A percentile compares a stretch with the other conserved stretches of the same genome.
Conservation (phyloP, 108 stramenopile species). For the Aurantiochytrium sp. region DNA sequence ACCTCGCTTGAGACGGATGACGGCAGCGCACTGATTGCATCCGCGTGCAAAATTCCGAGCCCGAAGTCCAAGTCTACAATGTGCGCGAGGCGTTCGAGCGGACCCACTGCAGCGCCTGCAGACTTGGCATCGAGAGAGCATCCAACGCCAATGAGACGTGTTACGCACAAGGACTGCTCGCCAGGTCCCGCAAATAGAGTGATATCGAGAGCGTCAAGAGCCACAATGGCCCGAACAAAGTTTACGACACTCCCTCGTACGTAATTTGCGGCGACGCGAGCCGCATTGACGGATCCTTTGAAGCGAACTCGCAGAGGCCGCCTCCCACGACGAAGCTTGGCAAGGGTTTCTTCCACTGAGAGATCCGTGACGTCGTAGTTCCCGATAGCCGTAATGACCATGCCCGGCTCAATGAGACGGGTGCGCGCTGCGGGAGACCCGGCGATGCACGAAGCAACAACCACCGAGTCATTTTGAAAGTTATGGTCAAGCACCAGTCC, state of each 20-base stretch:
- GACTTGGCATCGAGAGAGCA: neutral
- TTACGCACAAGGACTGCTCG: neutral
- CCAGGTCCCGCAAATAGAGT: neutral
- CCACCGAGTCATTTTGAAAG: neutral
- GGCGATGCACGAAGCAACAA: neutral
- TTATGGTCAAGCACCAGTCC: neutral
- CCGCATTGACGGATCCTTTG: neutral
- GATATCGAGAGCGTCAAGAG: neutral
- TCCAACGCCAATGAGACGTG: neutral
- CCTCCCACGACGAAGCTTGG: neutral
- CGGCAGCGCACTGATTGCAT: neutral
- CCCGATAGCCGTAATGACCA: neutral
- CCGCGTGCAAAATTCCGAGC: neutral
- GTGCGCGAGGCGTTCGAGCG: neutral
- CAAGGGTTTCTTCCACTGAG: neutral
- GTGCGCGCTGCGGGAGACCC: neutral
- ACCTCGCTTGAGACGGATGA: neutral
- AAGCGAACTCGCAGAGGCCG: neutral
- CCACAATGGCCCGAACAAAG: neutral
- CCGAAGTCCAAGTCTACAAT: neutral
- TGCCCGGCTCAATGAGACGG: neutral
- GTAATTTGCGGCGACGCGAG: neutral
- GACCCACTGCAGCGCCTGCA: conserved; percentile 3
- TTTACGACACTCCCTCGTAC: neutral
- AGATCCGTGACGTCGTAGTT: neutral